A percentile compares a stretch with the other conserved stretches of the same genome.
Conservation (phyloP, 106 monocot genomes). For the Allium cepa region DNA sequence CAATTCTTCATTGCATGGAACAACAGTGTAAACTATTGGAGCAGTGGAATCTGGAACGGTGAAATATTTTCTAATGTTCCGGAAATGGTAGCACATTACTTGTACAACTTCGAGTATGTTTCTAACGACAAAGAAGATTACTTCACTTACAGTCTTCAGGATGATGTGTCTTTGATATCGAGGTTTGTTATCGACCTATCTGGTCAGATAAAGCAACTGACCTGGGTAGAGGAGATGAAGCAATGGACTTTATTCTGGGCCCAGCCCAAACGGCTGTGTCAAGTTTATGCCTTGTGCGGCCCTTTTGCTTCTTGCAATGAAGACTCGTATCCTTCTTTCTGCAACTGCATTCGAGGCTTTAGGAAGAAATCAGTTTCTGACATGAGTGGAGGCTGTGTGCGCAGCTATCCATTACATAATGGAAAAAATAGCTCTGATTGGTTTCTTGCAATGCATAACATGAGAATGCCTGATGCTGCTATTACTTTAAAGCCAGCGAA, state of each 20-base stretch:
- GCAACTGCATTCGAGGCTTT: constrained; percentile 34
- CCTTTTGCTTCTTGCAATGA: constrained; percentile 17
- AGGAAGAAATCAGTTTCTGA: constrained; percentile 9
- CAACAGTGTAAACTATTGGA: constrained; percentile 4
- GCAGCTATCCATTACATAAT: constrained; percentile 10
- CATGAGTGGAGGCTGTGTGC: constrained; percentile 7
- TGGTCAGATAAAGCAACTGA: constrained; percentile 24
- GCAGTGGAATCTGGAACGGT: constrained; percentile 6
- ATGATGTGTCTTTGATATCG: not conserved
- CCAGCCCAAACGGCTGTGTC: constrained; percentile 20
- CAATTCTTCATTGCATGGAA: constrained; percentile 6
- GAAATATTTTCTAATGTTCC: constrained; percentile 1
- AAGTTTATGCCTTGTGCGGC: constrained; percentile 26
- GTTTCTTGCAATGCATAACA: constrained; percentile 7
- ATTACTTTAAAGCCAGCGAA: not conserved
- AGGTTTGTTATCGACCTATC: constrained; percentile 1
- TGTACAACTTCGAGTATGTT: not conserved
- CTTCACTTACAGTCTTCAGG: not conserved
- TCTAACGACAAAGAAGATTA: not conserved
- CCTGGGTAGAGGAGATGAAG: constrained; percentile 10
- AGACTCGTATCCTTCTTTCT: constrained; percentile 6
- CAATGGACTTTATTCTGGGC: constrained; percentile 29
- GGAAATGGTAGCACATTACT: not conserved
- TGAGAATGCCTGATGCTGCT: constrained; percentile 13
- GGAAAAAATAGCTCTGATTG: not conserved